Percentiles rank a stretch among this genome's conserved stretches.
Conservation (phyloP, 208 protist species). For the Wallacemonas sp. region DNA sequence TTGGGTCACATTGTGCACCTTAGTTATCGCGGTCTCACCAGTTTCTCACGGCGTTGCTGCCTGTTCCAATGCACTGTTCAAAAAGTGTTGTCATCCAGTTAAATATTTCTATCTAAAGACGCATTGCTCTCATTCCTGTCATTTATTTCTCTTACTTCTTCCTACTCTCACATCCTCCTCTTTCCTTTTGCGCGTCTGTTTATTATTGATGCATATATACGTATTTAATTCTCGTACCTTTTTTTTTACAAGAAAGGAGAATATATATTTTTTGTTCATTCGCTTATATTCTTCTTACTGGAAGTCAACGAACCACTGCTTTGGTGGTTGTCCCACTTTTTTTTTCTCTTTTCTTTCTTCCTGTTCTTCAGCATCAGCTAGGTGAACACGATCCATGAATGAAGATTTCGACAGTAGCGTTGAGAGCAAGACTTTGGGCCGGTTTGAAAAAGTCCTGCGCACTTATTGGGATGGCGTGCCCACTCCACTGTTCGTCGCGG, state of each 20-base stretch:
- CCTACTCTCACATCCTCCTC: slow-evolving; percentile 12
- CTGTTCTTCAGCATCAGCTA: slow-evolving; percentile 17
- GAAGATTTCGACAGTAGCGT: slow-evolving; percentile 14
- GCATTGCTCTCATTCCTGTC: slow-evolving; percentile 12
- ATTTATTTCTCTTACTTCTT: slow-evolving; percentile 12
- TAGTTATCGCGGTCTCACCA: too few relatives aligned
- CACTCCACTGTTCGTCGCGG: slow-evolving; percentile 51
- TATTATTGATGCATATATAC: too few relatives aligned
- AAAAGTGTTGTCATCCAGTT: too few relatives aligned
- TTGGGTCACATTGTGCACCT: too few relatives aligned
- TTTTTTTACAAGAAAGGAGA: too few relatives aligned
- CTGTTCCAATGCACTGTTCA: too few relatives aligned
- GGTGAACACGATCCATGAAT: slow-evolving; percentile 8
- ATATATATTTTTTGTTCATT: too few relatives aligned
- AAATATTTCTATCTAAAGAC: too few relatives aligned
- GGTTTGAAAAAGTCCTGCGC: slow-evolving; percentile 81
- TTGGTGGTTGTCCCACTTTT: slow-evolving; percentile 5
- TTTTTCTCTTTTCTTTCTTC: slow-evolving; percentile 23
- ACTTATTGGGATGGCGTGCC: slow-evolving; percentile 89
- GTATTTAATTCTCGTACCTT: too few relatives aligned
- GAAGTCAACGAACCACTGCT: too few relatives aligned
- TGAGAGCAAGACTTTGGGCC: slow-evolving; percentile 30
- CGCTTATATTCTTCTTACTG: too few relatives aligned
- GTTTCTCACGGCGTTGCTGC: too few relatives aligned
- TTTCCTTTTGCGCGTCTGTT: not conserved